Conservation (phyloP, 129 eudicot genomes). For the Chrysanthemum seticuspe region DNA sequence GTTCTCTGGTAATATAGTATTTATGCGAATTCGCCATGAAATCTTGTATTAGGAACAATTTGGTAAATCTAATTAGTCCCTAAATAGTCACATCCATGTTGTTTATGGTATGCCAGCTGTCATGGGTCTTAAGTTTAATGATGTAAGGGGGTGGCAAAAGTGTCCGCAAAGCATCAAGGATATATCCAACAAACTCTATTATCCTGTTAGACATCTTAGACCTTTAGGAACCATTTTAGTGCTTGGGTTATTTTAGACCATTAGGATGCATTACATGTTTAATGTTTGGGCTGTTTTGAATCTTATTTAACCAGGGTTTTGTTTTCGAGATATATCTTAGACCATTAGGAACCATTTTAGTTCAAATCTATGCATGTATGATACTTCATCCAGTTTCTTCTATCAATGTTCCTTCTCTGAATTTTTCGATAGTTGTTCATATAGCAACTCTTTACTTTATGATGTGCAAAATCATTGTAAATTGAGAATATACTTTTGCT, state of each 20-base stretch:
- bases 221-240: not conserved
- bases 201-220: not conserved
- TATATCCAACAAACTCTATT: conserved; percentile 3
- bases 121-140: conserved; percentile 1
- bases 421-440: too few relatives aligned
- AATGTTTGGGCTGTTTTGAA: too few relatives aligned
- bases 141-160: conserved; percentile 2
- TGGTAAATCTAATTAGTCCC: conserved; percentile 10
- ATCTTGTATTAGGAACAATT: conserved; percentile 4
- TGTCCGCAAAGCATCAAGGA: conserved; percentile 13
- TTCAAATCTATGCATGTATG: too few relatives aligned
- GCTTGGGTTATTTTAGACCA: not conserved
- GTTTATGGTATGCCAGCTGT: not conserved
- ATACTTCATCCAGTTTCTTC: too few relatives aligned
- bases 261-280: too few relatives aligned
- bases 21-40: not conserved
- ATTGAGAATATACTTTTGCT: too few relatives aligned
- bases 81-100: conserved; percentile 20
- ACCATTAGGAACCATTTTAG: too few relatives aligned
- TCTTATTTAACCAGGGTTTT: too few relatives aligned
- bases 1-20: not conserved
- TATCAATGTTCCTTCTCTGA: too few relatives aligned
- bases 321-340: too few relatives aligned
- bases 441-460: too few relatives aligned
- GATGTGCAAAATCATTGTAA: too few relatives aligned